Evolutionary conservation across 2,329 filamentous ascomycete species (phyloP), one percentile per base, ranked within the genome.

Genomic region (Aspergillus niger): DNA sequence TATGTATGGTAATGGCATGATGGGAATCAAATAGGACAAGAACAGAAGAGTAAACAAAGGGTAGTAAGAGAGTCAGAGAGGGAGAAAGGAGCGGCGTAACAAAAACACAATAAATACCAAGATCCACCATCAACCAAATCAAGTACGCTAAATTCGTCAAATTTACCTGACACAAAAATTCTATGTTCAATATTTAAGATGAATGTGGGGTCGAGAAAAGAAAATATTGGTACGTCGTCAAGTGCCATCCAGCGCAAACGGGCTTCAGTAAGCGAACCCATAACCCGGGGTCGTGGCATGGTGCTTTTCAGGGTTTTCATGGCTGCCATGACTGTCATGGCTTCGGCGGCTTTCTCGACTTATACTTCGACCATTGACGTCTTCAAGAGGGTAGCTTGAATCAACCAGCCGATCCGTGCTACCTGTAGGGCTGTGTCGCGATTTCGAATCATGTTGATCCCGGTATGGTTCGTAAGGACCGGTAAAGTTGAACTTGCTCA

Each of bases 401-500:
- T 65, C 63, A 5, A 78, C 72, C 57, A 79, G 57, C 8, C 67
- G 67, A 24, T 78, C 75, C 5, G 72, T 74, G 58, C 75, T 78
- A 36, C 67, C 70, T 15, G 63, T 69, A n/a, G 67, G 67, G 44
- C 63, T 65, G 36, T 71, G 68, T 36, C 69, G 69, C 36, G 61
- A 53, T 41, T 65, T 69, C 24, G 59, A 62, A 28, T 67, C 67
- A 56, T 64, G 51, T 22, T 71, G 66, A 52, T 77, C 74, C n/a
- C 71, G 70, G 61, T 76, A 79, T 17, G 77, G 70, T 58, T 77
- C 76, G 58, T 78, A 79, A 2, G 76, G 75, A 11, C 72, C 70
- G 8, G 73, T 72, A 62, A 69, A 72, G 66, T 79, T 79, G 69
- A 77, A 77, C 41, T 76, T 76, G 69, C 72, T 77, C 67, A 75